These are phyloP conservation scores for Kwoniella dejecticola DNA, from an alignment of 768 basidiomycete genomes.

Conservation along the genomic window DNA sequence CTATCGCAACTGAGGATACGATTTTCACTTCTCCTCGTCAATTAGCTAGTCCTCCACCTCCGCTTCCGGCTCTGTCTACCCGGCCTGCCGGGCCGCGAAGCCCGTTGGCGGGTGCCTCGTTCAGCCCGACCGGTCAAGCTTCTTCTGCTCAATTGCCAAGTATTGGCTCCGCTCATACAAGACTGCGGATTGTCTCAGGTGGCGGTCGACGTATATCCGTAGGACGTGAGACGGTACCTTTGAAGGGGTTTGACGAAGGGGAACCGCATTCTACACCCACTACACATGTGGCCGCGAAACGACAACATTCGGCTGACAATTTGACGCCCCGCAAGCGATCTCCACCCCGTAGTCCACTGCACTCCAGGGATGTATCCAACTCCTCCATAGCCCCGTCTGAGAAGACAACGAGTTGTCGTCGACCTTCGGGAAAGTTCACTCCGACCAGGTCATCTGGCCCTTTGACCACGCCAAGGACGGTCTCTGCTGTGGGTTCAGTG, in stretches of 20 bases:
- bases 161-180: conserved; percentile 36
- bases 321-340: conserved; percentile 50
- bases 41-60: conserved; percentile 2
- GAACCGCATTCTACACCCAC: conserved; percentile 20
- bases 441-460: conserved; percentile 17
- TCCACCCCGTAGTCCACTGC: conserved; percentile 32
- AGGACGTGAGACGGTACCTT: conserved; percentile 44
- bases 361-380: conserved; percentile 16
- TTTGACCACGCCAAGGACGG: conserved; percentile 15
- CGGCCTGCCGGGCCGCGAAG: conserved; percentile 27
- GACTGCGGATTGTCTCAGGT: conserved; percentile 45
- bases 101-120: conserved; percentile 10
- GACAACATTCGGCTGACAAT: conserved; percentile 51
- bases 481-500: conserved; percentile 12
- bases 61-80: conserved; percentile 22
- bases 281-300: conserved; percentile 24
- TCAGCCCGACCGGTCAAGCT: neutral
- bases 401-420: conserved; percentile 8
- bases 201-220: conserved; percentile 43
- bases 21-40: conserved; percentile 19
- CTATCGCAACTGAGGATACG: neutral
- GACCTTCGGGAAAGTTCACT: conserved; percentile 1
- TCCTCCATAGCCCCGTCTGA: conserved; percentile 6
- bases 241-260: conserved; percentile 30
- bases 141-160: neutral